Evolutionary conservation across 2,329 filamentous ascomycete genomes (phyloP), one percentile per base, ranked within the genome.

Genomic region (Westerdykella aurantiaca): DNA sequence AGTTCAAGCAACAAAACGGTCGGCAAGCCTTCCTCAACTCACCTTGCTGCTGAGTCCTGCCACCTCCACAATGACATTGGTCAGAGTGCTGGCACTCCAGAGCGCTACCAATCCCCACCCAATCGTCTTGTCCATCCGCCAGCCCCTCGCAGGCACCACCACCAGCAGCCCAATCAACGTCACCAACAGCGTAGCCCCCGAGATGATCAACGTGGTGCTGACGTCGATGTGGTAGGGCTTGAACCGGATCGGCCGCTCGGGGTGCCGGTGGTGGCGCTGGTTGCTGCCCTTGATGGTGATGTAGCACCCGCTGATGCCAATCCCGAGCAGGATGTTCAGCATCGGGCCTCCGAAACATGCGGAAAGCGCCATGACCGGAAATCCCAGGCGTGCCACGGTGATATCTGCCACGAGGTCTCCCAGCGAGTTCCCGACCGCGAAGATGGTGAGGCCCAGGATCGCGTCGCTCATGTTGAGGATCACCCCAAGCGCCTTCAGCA

Each of bases 341-440:
- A 98, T 91, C 0, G 93, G 93, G 0, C 93, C 94, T n/a, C 93
- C 93, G 64, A 98, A 96, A 64, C 93, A 98, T 4, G 93, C 93
- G 29, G 87, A 90, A 34, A 85, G 71, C 1, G 93, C 93, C 93
- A 98, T 98, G 50, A 98, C 89, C 0, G 93, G 93, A 67, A 90
- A 96, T 2, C 93, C 93, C 2, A 98, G 80, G 29, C 88, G 81
- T 4, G 93, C 93, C 31, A 98, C 86, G 0, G 93, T 98, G 42
- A 97, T 86, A 63, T 98, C 86, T 13, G 93, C 91, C 9, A 98
- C 88, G 13, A 98, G 75, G 59, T 98, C 93, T 31, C 93, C 91
- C 7, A 97, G 77, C 7, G 88, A 95, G 68, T 98, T 98, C 22
- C 93, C 93, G 29, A 96, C 88, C 2, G 93, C 93, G 65, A 98